These are phyloP conservation scores for Pythium folliculosum DNA, from an alignment of 352 stramenopile genomes.

Conservation along the genomic window DNA sequence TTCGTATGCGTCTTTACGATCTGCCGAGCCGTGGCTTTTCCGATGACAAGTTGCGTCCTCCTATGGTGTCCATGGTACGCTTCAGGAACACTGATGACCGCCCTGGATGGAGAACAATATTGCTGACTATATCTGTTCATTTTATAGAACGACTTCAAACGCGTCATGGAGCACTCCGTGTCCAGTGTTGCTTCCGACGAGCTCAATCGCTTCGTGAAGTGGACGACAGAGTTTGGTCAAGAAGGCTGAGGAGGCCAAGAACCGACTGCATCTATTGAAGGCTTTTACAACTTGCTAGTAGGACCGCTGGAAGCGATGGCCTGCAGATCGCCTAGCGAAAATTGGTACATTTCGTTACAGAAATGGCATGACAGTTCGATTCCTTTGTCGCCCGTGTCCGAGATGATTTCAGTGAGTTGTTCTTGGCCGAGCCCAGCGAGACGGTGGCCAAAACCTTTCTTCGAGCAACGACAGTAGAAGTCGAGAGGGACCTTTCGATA, in stretches of 20 bases:
- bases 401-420: conserved; percentile 52
- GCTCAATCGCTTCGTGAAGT: conserved; percentile 97
- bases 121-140: neutral
- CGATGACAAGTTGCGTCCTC: conserved; percentile 82
- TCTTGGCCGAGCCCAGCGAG: conserved; percentile 52
- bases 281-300: conserved; percentile 24
- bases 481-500: conserved; percentile 71
- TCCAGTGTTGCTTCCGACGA: conserved; percentile 96
- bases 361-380: conserved; percentile 85
- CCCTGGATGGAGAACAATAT: neutral
- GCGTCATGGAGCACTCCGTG: conserved; percentile 93
- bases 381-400: conserved; percentile 49
- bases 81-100: too few relatives aligned
- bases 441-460: conserved; percentile 56
- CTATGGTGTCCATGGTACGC: conserved; percentile 86
- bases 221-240: conserved; percentile 99
- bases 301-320: conserved; percentile 23
- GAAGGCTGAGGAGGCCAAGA: conserved; percentile 82
- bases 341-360: conserved; percentile 81
- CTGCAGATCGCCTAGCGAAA: conserved; percentile 53
- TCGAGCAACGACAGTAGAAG: conserved; percentile 85
- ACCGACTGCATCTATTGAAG: conserved; percentile 9
- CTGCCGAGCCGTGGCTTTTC: conserved; percentile 78
- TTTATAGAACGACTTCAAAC: conserved; percentile 93
- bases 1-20: conserved; percentile 88